Evolutionary conservation across 257 asterid species (phyloP).

Genomic region (Solanum chaucha): DNA sequence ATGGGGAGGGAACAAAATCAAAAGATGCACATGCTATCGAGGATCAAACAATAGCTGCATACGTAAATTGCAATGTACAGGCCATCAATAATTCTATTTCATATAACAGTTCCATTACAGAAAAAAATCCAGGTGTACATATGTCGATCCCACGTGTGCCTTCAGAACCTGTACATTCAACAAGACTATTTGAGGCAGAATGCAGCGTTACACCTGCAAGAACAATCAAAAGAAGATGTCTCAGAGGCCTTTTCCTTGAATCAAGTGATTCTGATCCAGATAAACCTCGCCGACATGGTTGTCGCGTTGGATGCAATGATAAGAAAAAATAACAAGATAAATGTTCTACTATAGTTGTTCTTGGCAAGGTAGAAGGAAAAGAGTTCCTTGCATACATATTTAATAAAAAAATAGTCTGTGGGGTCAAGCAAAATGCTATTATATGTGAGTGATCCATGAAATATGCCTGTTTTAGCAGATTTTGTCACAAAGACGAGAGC

Average conservation of each 20-base stretch:
- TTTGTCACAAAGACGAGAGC: neutral
- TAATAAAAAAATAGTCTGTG: neutral
- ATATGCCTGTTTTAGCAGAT: neutral
- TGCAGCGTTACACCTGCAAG: conserved; percentile 40
- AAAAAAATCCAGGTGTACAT: conserved; percentile 71
- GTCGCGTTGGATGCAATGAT: conserved; percentile 46
- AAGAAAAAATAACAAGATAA: conserved; percentile 10
- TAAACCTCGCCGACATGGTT: conserved; percentile 79
- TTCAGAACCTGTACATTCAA: conserved; percentile 20
- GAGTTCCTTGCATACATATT: neutral
- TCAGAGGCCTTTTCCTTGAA: conserved; percentile 65
- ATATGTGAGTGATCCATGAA: neutral
- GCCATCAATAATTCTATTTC: conserved; percentile 68
- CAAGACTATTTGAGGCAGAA: conserved; percentile 25
- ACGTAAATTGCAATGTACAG: conserved; percentile 64
- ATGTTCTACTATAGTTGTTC: neutral
- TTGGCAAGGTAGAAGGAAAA: neutral
- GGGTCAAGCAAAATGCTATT: neutral
- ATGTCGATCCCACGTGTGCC: conserved; percentile 18
- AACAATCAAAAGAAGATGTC: conserved; percentile 68
- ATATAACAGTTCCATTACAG: conserved; percentile 44
- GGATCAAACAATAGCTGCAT: conserved; percentile 39
- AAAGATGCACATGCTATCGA: conserved; percentile 12
- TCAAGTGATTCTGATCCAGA: conserved; percentile 66
- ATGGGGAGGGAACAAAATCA: conserved; percentile 30